Evolutionary conservation across 2,329 filamentous ascomycete species (phyloP), one percentile per base, ranked within the genome.

Genomic region (Fusarium bactridioides): DNA sequence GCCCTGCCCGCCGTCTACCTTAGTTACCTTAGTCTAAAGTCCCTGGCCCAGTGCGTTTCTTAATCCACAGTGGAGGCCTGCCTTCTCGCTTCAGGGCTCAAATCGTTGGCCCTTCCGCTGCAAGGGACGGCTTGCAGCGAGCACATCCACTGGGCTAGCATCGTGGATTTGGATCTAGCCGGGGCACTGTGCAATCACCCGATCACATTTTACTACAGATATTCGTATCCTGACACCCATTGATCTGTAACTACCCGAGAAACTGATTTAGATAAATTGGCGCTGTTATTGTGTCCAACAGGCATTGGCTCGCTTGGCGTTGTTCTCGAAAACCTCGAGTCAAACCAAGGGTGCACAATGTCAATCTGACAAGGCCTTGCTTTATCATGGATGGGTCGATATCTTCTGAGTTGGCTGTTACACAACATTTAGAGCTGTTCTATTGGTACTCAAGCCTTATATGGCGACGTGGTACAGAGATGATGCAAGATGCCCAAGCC

Each of bases 11-110:
- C 33, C 18, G n/a, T 33, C 41, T 73, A 64, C 73, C 67, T 40
- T 40, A 41, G 40, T 66, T 74, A 21, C 37, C 31, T 61, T 62
- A 35, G 31, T 51, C 12, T 35, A 35, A 71, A 69, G 61, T 68
- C 44, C 48, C 37, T 55, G 37, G 45, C 66, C 50, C 68, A 71
- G 68, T 54, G 62, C 53, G n/a, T 44, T 51, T 64, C 29, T 25
- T 5, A 59, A 47, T 23, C 69, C 56, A 51, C 67, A 67, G 67
- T 70, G 64, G 67, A 55, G 50, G 50, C 38, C 40, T 35, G 13
- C 7, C 40, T 51, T 75, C 73, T 75, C 73, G 73, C 73, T 75
- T 74, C 68, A 74, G 73, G 70, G 73, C 72, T 69, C 41, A 71
- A 71, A 70, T 74, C 72, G 73, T 75, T 75, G 73, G 73, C 23